These are phyloP conservation scores for Heliosperma pusillum DNA, from an alignment of 148 eudicot genomes.

Conservation along the genomic window DNA sequence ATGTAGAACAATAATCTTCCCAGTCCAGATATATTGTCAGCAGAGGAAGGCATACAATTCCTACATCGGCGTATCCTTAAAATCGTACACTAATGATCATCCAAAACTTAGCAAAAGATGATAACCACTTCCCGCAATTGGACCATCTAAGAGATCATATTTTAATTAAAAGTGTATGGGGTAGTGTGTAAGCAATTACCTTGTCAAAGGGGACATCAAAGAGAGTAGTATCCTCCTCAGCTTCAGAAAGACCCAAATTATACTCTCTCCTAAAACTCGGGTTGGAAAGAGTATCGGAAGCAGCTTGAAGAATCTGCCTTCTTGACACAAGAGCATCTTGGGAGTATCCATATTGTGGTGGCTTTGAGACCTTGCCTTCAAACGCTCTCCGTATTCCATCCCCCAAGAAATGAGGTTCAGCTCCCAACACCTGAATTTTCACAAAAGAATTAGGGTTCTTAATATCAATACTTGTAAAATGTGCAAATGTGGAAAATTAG, in stretches of 20 bases:
- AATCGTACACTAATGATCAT: neutral
- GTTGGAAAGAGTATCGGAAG: constrained; percentile 71
- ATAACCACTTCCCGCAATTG: neutral
- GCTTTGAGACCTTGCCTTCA: constrained; percentile 68
- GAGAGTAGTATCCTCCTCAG: constrained; percentile 61
- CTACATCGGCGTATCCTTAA: neutral
- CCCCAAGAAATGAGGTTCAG: constrained; percentile 74
- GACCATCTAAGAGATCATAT: neutral
- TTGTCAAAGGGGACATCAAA: constrained; percentile 90
- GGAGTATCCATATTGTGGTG: constrained; percentile 82
- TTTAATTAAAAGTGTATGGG: neutral
- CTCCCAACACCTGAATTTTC: constrained; percentile 53
- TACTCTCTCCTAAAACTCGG: constrained; percentile 72
- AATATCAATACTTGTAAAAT: too few species aligned
- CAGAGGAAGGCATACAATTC: neutral
- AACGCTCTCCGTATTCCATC: constrained; percentile 83
- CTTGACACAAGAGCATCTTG: constrained; percentile 69
- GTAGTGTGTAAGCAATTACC: constrained; percentile 24
- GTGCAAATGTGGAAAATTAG: too few species aligned
- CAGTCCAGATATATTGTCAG: neutral
- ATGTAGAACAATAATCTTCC: constrained; percentile 4
- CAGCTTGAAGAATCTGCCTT: constrained; percentile 86
- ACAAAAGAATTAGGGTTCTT: neutral
- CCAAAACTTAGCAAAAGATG: neutral
- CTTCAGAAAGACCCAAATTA: constrained; percentile 75